Evolutionary conservation across 441 rosid genomes (phyloP).

Genomic region (Pelargonium fulgidum): DNA sequence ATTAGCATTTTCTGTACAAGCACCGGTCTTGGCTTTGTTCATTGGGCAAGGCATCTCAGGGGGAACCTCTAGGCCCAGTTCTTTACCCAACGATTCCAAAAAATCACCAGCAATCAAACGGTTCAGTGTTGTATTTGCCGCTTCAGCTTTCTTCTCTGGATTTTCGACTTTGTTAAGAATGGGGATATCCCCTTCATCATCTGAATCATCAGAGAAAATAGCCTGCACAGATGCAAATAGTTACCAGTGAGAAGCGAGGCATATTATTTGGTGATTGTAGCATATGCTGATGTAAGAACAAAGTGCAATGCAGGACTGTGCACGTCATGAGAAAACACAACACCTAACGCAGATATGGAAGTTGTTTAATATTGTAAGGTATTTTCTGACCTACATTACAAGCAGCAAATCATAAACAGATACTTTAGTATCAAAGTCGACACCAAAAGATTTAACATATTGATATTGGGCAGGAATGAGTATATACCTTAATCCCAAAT

Average conservation of each 20-base stretch:
- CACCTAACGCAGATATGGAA: background rate
- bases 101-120: constrained; percentile 94
- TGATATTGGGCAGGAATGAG: too few species aligned
- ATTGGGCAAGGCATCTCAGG: constrained; percentile 42
- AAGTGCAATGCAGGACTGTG: background rate
- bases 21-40: constrained; percentile 21
- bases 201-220: constrained; percentile 94
- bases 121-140: constrained; percentile 67
- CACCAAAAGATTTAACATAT: too few species aligned
- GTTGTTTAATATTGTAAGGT: background rate
- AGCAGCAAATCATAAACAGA: background rate
- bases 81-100: constrained; percentile 86
- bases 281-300: constrained; percentile 12
- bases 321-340: background rate
- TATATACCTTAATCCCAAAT: too few species aligned
- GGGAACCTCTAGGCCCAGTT: constrained; percentile 91
- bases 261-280: background rate
- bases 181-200: constrained; percentile 52
- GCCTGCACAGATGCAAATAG: constrained; percentile 45
- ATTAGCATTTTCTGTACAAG: constrained; percentile 30
- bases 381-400: background rate
- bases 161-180: constrained; percentile 35
- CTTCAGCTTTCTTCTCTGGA: constrained; percentile 63
- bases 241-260: background rate
- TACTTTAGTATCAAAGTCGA: too few species aligned